Conservation (phyloP, 768 basidiomycete genomes). For the Strobilomyces dryophilus region DNA sequence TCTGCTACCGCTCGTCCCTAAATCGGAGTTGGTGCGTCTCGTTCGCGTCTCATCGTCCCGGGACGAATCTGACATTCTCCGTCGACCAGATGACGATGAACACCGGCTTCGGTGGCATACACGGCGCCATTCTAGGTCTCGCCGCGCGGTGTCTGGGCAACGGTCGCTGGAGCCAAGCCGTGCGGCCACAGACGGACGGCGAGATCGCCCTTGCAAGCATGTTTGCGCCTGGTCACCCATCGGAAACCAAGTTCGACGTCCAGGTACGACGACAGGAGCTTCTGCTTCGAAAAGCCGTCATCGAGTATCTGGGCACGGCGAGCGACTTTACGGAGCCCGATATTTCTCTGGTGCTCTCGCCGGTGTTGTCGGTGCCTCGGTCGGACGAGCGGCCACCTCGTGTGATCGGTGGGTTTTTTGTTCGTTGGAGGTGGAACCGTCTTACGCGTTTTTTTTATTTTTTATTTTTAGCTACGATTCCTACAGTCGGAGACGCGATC, state of each 20-base stretch:
- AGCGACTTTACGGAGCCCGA: conserved; percentile 79
- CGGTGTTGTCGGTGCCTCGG: conserved; percentile 53
- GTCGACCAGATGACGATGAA: conserved; percentile 49
- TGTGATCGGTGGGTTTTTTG: conserved; percentile 46
- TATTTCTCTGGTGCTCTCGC: conserved; percentile 67
- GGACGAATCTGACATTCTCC: background rate
- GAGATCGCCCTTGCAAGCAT: conserved; percentile 56
- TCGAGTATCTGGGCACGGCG: conserved; percentile 65
- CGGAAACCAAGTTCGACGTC: conserved; percentile 56
- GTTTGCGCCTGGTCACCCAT: conserved; percentile 51
- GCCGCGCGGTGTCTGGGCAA: conserved; percentile 67
- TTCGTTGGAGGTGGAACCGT: background rate
- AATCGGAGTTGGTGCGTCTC: conserved; percentile 68
- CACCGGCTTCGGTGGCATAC: conserved; percentile 82
- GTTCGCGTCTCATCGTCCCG: background rate
- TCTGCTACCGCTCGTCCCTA: conserved; percentile 68
- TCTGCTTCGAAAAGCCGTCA: conserved; percentile 55
- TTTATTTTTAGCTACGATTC: conserved; percentile 79
- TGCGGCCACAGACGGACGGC: conserved; percentile 61
- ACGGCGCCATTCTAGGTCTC: conserved; percentile 71
- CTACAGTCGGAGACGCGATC: conserved; percentile 71
- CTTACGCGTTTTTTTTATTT: background rate
- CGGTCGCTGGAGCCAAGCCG: conserved; percentile 51
- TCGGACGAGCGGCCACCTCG: conserved; percentile 55
- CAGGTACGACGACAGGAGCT: conserved; percentile 52